Conservation (phyloP, 2,329 filamentous ascomycete species). For the Claviceps fusiformis region DNA sequence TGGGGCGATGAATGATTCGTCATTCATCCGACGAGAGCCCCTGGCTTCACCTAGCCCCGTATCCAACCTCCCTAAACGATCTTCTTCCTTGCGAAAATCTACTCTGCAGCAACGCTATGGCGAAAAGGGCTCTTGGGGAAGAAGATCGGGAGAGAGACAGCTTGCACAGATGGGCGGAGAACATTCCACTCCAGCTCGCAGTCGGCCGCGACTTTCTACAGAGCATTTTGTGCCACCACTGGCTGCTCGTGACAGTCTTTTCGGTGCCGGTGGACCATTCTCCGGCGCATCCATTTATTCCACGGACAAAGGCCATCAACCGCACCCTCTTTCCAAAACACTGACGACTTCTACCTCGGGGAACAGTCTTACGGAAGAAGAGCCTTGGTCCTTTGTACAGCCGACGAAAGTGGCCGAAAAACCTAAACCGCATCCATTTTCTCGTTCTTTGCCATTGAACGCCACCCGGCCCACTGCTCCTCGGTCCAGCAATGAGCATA, state of each 20-base stretch:
- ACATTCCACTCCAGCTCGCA: constrained; percentile 43
- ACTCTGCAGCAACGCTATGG: constrained; percentile 75
- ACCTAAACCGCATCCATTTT: constrained; percentile 22
- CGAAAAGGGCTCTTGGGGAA: constrained; percentile 51
- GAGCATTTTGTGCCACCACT: constrained; percentile 62
- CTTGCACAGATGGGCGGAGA: constrained; percentile 39
- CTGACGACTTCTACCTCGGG: constrained; percentile 77
- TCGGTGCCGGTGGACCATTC: constrained; percentile 40
- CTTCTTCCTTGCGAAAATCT: constrained; percentile 70
- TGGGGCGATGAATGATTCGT: constrained; percentile 13
- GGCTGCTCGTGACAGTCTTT: constrained; percentile 47
- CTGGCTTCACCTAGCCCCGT: constrained; percentile 32
- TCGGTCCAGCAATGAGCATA: constrained; percentile 17
- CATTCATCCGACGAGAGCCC: constrained; percentile 21
- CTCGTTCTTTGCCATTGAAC: constrained; percentile 24
- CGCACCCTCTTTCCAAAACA: constrained; percentile 76
- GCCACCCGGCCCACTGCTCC: constrained; percentile 22
- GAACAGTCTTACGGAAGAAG: constrained; percentile 66
- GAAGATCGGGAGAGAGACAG: constrained; percentile 43
- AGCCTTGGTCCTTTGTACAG: constrained; percentile 31
- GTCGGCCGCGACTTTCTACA: constrained; percentile 60
- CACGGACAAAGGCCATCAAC: constrained; percentile 34
- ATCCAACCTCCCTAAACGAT: constrained; percentile 48
- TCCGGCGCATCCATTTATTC: constrained; percentile 40
- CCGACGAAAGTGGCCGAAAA: constrained; percentile 14